A percentile compares a stretch with the other conserved stretches of the same genome.
phyloP scores from a whole-genome alignment of 176 grass and related monocot genomes.

The Musa itinerans region DNA sequence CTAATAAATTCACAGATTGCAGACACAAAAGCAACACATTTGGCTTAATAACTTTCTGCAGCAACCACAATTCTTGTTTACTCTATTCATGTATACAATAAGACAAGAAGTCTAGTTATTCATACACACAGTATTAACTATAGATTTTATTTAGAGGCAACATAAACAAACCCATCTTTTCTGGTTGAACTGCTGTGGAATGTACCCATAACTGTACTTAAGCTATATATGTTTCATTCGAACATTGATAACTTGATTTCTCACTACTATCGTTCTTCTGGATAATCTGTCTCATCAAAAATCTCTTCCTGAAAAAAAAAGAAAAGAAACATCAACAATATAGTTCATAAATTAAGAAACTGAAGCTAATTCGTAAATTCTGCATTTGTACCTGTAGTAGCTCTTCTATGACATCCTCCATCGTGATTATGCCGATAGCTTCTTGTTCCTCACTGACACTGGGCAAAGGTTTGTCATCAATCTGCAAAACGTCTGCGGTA shows the following conservation, averaged over 20 bases:
- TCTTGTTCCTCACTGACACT: slow-evolving; percentile 69
- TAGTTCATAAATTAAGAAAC: background rate
- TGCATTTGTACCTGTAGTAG: slow-evolving; percentile 63
- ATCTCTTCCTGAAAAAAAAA: slow-evolving; percentile 70
- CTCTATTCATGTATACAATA: too few species aligned
- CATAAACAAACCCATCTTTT: too few species aligned
- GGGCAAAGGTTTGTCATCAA: slow-evolving; percentile 48
- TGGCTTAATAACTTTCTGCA: too few species aligned
- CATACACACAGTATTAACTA: too few species aligned
- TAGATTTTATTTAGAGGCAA: too few species aligned
- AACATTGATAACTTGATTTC: background rate
- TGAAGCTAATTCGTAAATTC: background rate
- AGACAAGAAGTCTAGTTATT: too few species aligned
- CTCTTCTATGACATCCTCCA: slow-evolving; percentile 99
- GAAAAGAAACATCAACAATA: background rate
- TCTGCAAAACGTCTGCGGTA: slow-evolving; percentile 45
- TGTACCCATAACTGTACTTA: too few species aligned
- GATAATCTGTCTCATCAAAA: slow-evolving; percentile 89
- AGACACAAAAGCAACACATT: too few species aligned
- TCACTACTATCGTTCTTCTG: slow-evolving; percentile 37
- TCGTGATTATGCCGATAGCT: slow-evolving; percentile 82
- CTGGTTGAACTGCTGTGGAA: too few species aligned
- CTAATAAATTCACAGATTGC: too few species aligned
- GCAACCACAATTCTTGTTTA: too few species aligned
- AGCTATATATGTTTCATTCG: too few species aligned